phyloP scores from a whole-genome alignment of 2,329 filamentous ascomycete genomes.

The Fragosphaeria purpurea region DNA sequence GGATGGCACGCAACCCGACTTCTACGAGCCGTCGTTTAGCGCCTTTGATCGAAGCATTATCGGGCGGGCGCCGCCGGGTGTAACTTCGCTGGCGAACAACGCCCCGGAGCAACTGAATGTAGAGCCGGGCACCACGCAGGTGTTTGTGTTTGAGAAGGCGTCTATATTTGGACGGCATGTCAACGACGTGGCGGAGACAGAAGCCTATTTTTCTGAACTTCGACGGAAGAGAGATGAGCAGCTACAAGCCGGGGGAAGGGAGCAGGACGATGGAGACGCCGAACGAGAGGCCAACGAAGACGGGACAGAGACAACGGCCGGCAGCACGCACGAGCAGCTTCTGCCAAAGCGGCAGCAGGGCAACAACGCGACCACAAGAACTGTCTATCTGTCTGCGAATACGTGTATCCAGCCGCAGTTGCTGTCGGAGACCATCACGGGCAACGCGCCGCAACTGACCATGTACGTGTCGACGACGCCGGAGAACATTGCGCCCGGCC shows the following conservation, averaged over 20 bases:
- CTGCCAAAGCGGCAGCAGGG: conserved; percentile 13
- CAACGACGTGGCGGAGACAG: conserved; percentile 12
- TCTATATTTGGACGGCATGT: conserved; percentile 35
- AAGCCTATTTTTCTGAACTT: background rate
- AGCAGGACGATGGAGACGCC: conserved; percentile 1
- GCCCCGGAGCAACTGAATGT: conserved; percentile 49
- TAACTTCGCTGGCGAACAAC: conserved; percentile 53
- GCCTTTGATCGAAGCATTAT: conserved; percentile 53
- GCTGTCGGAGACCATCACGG: conserved; percentile 29
- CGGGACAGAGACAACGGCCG: background rate
- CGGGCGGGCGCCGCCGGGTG: conserved; percentile 45
- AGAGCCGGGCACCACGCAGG: conserved; percentile 48
- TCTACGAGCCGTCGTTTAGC: conserved; percentile 52
- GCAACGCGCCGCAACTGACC: conserved; percentile 59
- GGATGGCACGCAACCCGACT: conserved; percentile 11
- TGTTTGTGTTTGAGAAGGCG: conserved; percentile 53
- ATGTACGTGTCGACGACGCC: conserved; percentile 64
- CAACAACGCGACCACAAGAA: conserved; percentile 26
- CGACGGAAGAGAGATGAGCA: conserved; percentile 8
- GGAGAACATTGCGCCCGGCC: conserved; percentile 57
- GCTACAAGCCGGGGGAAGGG: background rate
- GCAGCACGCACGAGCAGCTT: background rate
- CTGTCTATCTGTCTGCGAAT: conserved; percentile 73
- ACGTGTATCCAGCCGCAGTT: conserved; percentile 68
- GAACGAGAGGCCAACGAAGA: conserved; percentile 14